phyloP scores from a whole-genome alignment of 345 rosid species.

The Citrus sinensis region DNA sequence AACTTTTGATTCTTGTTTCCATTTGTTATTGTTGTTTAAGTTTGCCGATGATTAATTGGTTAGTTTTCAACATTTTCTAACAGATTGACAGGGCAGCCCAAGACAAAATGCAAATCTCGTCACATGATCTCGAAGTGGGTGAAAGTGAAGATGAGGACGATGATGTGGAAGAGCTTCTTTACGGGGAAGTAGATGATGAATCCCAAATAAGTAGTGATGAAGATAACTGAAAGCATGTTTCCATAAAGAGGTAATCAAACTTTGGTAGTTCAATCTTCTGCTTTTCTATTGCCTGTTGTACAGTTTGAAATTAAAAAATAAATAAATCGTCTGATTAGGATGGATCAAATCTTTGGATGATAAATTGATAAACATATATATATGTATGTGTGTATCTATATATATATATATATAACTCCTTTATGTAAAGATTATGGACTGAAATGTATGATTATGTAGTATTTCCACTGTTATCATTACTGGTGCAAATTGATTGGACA shows the following conservation, averaged over 20 bases:
- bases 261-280: not conserved
- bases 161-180: constrained; percentile 55
- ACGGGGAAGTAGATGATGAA: constrained; percentile 63
- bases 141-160: constrained; percentile 63
- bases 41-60: not conserved
- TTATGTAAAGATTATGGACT: not conserved
- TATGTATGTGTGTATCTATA: too few species aligned
- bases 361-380: not conserved
- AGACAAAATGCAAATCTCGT: constrained; percentile 27
- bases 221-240: constrained; percentile 21
- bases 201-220: constrained; percentile 74
- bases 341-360: not conserved
- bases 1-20: constrained; percentile 6
- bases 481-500: not conserved
- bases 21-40: not conserved
- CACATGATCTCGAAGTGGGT: constrained; percentile 30
- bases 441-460: not conserved
- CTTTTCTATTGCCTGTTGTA: not conserved
- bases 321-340: not conserved
- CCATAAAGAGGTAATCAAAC: constrained; percentile 1
- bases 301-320: not conserved
- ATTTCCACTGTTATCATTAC: not conserved
- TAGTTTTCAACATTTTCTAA: constrained; percentile 8
- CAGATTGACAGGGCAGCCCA: constrained; percentile 68
- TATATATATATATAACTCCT: not conserved